These are phyloP conservation scores for Pyrus pyrifolia DNA, from an alignment of 306 rosid species.

Conservation along the genomic window DNA sequence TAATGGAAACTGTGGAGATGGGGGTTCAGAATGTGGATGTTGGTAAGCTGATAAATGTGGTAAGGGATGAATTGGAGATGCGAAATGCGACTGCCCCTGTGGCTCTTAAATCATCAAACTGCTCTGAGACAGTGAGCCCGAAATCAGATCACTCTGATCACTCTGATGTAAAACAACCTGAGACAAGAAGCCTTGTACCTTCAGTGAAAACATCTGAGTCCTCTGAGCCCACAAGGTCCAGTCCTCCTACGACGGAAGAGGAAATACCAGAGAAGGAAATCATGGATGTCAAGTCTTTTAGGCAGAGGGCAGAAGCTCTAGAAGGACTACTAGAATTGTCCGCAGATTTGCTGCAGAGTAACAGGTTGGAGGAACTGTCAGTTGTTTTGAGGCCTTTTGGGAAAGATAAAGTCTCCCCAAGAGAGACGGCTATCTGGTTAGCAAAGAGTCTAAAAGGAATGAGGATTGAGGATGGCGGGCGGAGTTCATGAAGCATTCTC, in stretches of 20 bases:
- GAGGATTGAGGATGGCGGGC: constrained; percentile 69
- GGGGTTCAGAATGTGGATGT: constrained; percentile 87
- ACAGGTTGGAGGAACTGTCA: constrained; percentile 82
- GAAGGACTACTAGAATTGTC: constrained; percentile 94
- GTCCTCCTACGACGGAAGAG: constrained; percentile 43
- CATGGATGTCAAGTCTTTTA: constrained; percentile 77
- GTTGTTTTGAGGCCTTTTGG: constrained; percentile 94
- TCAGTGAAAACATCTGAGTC: constrained; percentile 41
- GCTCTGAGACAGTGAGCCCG: constrained; percentile 44
- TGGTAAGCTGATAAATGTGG: constrained; percentile 62
- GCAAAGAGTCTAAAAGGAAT: constrained; percentile 97
- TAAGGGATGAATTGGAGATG: constrained; percentile 68
- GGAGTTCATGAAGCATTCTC: constrained; percentile 40
- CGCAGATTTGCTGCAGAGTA: constrained; percentile 84
- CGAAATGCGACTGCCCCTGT: constrained; percentile 34
- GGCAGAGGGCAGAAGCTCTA: constrained; percentile 97
- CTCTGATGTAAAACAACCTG: constrained; percentile 41
- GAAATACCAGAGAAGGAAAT: constrained; percentile 57
- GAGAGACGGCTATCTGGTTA: constrained; percentile 98
- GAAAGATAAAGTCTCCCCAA: constrained; percentile 90
- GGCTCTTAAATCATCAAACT: constrained; percentile 41
- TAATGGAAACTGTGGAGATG: constrained; percentile 71
- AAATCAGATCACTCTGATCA: constrained; percentile 42
- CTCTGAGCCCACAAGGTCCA: constrained; percentile 34
- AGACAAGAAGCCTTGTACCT: constrained; percentile 28